Evolutionary conservation across 495 filamentous ascomycete species (phyloP).

Genomic region (Melanomma pulvis-pyrius): DNA sequence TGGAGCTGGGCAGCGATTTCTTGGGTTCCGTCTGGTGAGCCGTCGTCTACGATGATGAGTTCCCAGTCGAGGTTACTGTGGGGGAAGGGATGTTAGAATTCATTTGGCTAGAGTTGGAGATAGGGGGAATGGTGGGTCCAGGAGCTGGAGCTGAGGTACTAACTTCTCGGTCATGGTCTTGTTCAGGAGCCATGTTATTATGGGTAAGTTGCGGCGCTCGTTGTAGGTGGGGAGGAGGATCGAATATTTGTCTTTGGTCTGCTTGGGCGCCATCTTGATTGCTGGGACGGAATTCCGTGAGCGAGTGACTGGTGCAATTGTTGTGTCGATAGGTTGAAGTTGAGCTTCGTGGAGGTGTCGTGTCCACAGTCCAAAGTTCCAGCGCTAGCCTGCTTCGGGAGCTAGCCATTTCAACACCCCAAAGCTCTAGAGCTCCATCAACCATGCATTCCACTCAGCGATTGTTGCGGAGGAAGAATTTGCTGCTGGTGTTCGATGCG

Average conservation of each 20-base stretch:
- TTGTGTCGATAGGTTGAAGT: neutral
- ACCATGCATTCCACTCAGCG: neutral
- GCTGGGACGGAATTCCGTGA: neutral
- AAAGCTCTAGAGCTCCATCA: neutral
- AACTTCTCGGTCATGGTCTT: slow-evolving; percentile 86
- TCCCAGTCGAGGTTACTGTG: slow-evolving; percentile 92
- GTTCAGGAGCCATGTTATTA: slow-evolving; percentile 91
- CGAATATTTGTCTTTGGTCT: slow-evolving; percentile 78
- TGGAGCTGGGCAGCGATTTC: slow-evolving; percentile 86
- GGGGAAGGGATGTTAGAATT: too few species aligned
- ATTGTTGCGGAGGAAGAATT: slow-evolving; percentile 44
- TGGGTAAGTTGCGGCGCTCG: slow-evolving; percentile 93
- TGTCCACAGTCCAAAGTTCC: slow-evolving; percentile 5
- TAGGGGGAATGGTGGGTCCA: neutral
- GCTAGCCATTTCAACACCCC: neutral
- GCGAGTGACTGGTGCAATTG: slow-evolving; percentile 19
- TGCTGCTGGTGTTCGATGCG: slow-evolving; percentile 73
- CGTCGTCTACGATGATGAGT: slow-evolving; percentile 96
- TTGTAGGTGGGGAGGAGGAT: slow-evolving; percentile 98
- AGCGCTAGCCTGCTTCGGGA: neutral
- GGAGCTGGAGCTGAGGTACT: neutral
- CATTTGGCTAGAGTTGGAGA: neutral
- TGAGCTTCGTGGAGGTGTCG: neutral
- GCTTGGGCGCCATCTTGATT: slow-evolving; percentile 44
- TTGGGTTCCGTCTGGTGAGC: slow-evolving; percentile 93